Percentiles rank a stretch among this genome's conserved stretches.
Conservation (phyloP, 805 yeast species). For the Maudiozyma bulderi region DNA sequence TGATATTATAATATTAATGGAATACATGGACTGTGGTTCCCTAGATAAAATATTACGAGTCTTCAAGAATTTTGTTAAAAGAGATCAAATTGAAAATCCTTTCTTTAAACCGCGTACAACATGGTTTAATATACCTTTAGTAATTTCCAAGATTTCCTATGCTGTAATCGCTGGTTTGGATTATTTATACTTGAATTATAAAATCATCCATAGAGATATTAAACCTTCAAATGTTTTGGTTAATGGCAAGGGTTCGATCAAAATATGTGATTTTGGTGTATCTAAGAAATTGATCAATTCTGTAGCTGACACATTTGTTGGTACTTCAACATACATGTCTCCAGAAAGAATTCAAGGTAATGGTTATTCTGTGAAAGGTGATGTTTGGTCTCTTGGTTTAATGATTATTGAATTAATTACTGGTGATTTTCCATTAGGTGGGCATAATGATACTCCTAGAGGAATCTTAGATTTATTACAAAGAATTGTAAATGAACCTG, state of each 20-base stretch:
- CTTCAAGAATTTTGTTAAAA: constrained; percentile 41
- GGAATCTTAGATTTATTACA: constrained; percentile 87
- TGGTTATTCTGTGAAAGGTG: constrained; percentile 87
- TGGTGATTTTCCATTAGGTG: constrained; percentile 69
- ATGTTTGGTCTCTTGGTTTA: constrained; percentile 93
- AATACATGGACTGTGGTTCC: constrained; percentile 91
- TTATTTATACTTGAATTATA: constrained; percentile 72
- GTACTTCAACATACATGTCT: constrained; percentile 95
- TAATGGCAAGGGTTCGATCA: constrained; percentile 78
- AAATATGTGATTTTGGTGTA: constrained; percentile 95
- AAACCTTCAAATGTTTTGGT: constrained; percentile 90
- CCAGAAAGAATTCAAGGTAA: constrained; percentile 97
- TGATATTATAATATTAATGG: constrained; percentile 88
- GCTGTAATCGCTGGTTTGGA: constrained; percentile 73
- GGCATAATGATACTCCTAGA: constrained; percentile 56
- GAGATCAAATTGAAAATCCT: constrained; percentile 4
- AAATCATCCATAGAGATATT: constrained; percentile 90
- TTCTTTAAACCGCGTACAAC: neutral
- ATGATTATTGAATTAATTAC: constrained; percentile 82
- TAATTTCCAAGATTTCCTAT: constrained; percentile 63
- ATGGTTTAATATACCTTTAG: constrained; percentile 37
- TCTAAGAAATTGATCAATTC: constrained; percentile 87
- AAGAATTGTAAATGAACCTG: constrained; percentile 85
- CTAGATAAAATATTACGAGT: constrained; percentile 64
- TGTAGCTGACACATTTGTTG: constrained; percentile 94